Evolutionary conservation across 345 rosid species (phyloP), one percentile per base, ranked within the genome.

Genomic region (Populus simonii): DNA sequence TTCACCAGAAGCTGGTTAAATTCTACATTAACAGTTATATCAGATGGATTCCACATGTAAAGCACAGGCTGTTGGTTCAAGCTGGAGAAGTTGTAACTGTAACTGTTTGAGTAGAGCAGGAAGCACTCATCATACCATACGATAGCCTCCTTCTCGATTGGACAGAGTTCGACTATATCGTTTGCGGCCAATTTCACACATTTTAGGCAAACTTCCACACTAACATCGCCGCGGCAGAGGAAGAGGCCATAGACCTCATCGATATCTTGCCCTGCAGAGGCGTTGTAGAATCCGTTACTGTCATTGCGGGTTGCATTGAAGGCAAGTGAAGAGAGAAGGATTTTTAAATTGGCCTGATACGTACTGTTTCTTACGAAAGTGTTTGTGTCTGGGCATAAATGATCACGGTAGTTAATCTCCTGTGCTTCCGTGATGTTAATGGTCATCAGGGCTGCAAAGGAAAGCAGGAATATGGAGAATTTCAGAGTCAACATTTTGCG

Each of bases 191-290:
- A 1, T 1, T 29, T 29, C 31, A 29, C 31, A 29, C 31, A 29
- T 29, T 29, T 1, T 20, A 41, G 68, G 72, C 90, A 91, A 10
- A 15, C 9, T 4, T 70, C 62, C 1, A 75, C 12, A 35, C 11
- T 23, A 5, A 62, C 8, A 38, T 84, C 76, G 16, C 80, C 78
- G 4, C 80, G 62, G 78, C 84, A 84, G 5, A 78, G 73, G 15
- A 74, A 71, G 22, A 70, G 66, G 22, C 69, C 84, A 35, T 75
- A 82, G 2, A 16, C 31, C 31, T 29, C 31, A 29, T 29, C 2
- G 2, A 29, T 1, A 29, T 29, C 31, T 1, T 75, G 22, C 22
- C 77, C 74, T 1, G 2, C 2, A 35, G 71, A 62, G 23, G 27
- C 20, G 76, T 51, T 13, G 72, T 39, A 41, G 66, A 79, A 74